Conservation (phyloP, 78 protist genomes). For the Dictyostelium capitatum region DNA sequence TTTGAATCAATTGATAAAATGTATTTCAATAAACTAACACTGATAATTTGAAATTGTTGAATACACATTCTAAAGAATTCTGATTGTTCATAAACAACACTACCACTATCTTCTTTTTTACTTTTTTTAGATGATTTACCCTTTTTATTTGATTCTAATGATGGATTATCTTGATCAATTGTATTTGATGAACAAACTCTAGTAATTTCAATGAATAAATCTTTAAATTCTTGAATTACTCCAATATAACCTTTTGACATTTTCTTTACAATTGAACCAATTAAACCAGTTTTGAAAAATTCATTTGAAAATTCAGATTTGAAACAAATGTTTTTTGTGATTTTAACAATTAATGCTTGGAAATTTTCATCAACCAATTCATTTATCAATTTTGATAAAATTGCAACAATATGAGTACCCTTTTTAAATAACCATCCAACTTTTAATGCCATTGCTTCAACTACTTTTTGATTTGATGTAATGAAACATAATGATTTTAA, state of each 20-base stretch:
- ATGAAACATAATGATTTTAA: neutral
- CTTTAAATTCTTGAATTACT: neutral
- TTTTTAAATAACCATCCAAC: neutral
- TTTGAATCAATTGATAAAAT: neutral
- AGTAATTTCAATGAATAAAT: neutral
- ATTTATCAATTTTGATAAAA: neutral
- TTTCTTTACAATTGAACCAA: conserved; percentile 2
- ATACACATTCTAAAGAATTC: neutral
- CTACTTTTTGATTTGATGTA: neutral
- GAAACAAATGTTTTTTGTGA: neutral
- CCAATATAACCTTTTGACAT: neutral
- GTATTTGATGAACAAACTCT: neutral
- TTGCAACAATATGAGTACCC: neutral
- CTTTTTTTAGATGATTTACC: neutral
- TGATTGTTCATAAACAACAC: neutral
- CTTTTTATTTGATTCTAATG: neutral
- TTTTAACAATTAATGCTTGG: neutral
- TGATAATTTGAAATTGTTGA: neutral
- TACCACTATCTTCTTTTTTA: neutral
- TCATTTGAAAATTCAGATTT: neutral
- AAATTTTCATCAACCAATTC: neutral
- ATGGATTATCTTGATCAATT: neutral
- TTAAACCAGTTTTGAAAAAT: neutral
- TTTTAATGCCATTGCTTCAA: conserved; percentile 2
- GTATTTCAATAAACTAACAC: conserved; percentile 7